Evolutionary conservation across 2,329 filamentous ascomycete species (phyloP).

Genomic region (Sarocladiaceae sp.): DNA sequence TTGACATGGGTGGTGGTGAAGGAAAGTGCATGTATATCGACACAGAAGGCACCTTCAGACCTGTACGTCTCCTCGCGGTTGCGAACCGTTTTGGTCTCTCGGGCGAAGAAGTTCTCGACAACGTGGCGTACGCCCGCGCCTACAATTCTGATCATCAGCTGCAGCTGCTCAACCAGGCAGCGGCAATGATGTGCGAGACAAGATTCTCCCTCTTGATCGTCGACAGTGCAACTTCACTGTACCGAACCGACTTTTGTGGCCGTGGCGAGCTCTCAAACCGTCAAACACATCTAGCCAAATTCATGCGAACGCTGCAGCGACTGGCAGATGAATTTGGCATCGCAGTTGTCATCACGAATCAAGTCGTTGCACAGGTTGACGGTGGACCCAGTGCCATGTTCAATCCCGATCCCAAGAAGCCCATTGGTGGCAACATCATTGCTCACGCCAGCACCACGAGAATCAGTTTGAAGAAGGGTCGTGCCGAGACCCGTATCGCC

Average conservation of each 20-base stretch:
- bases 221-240: conserved; percentile 91
- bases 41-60: conserved; percentile 94
- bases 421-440: conserved; percentile 98
- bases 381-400: conserved; percentile 97
- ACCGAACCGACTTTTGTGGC: conserved; percentile 95
- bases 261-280: conserved; percentile 92
- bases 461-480: conserved; percentile 91
- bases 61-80: conserved; percentile 84
- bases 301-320: conserved; percentile 78
- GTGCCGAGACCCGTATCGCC: conserved; percentile 92
- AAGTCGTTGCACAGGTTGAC: conserved; percentile 97
- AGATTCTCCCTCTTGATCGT: conserved; percentile 94
- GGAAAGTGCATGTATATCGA: conserved; percentile 99
- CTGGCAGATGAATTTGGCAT: conserved; percentile 86
- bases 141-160: conserved; percentile 99
- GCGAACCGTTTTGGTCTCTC: conserved; percentile 92
- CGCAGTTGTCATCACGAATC: conserved; percentile 97
- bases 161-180: conserved; percentile 88
- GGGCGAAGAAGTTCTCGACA: conserved; percentile 96
- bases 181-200: conserved; percentile 99
- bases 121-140: conserved; percentile 94
- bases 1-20: conserved; percentile 98
- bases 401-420: conserved; percentile 98
- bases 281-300: conserved; percentile 84
- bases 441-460: conserved; percentile 95